phyloP scores from a whole-genome alignment of 306 rosid genomes.

The Medicago arabica region DNA sequence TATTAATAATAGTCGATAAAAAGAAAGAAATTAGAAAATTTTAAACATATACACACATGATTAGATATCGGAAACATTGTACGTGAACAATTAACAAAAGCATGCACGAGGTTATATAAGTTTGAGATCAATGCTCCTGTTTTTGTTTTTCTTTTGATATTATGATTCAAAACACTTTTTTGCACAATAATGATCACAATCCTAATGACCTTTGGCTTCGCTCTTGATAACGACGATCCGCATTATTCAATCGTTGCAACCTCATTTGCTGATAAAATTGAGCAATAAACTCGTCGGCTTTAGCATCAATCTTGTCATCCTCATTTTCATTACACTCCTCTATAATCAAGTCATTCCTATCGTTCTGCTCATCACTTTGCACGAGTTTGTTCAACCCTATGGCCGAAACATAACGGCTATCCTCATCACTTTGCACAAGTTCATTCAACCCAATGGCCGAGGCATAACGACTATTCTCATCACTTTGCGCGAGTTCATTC shows the following conservation, averaged over 20 bases:
- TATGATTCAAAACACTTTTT: not conserved
- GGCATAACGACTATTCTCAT: slow-evolving; percentile 45
- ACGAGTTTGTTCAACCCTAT: slow-evolving; percentile 59
- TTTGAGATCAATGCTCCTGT: not conserved
- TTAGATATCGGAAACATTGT: not conserved
- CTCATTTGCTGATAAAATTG: slow-evolving; percentile 70
- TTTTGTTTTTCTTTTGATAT: not conserved
- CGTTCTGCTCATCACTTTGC: slow-evolving; percentile 22
- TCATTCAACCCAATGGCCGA: slow-evolving; percentile 67
- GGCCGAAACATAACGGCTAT: slow-evolving; percentile 56
- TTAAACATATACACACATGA: not conserved
- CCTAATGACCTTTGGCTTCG: slow-evolving; percentile 60
- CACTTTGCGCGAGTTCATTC: slow-evolving; percentile 47
- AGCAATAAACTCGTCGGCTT: slow-evolving; percentile 80
- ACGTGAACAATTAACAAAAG: too few species aligned
- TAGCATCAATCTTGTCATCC: slow-evolving; percentile 68
- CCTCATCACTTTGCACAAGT: slow-evolving; percentile 39
- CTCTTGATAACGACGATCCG: slow-evolving; percentile 40
- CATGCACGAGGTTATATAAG: too few species aligned
- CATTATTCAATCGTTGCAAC: slow-evolving; percentile 54
- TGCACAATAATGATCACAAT: not conserved
- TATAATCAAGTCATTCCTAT: not conserved
- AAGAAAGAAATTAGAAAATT: not conserved
- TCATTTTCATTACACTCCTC: slow-evolving; percentile 44
- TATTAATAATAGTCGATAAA: not conserved